Percentiles rank a stretch among this genome's conserved stretches.
Evolutionary conservation across 805 yeast genomes (phyloP).

Genomic region (Yarrowia sp.): DNA sequence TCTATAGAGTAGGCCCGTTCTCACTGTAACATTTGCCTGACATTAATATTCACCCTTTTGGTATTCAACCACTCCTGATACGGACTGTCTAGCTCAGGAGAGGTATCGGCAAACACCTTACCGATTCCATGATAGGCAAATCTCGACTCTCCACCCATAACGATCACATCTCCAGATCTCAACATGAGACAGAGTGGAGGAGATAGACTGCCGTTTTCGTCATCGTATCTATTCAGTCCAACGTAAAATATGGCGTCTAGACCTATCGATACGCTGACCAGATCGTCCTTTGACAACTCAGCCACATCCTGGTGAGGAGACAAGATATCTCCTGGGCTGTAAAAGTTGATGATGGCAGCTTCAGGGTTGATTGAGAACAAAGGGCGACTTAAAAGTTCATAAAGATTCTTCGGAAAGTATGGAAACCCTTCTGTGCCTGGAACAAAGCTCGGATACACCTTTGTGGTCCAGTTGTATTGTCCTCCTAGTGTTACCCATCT

Average conservation of each 20-base stretch:
- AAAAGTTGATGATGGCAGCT: constrained; percentile 55
- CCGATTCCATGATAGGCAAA: constrained; percentile 55
- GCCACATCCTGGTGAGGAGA: constrained; percentile 57
- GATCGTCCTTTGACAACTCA: constrained; percentile 50
- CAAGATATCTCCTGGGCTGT: constrained; percentile 54
- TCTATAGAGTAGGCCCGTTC: background rate
- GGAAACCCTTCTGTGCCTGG: constrained; percentile 49
- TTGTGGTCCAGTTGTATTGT: constrained; percentile 56
- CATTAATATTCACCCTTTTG: constrained; percentile 53
- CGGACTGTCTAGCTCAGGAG: constrained; percentile 46
- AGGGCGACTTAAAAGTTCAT: constrained; percentile 42
- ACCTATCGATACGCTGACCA: constrained; percentile 53
- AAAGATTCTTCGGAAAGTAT: constrained; percentile 47
- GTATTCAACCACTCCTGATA: constrained; percentile 49
- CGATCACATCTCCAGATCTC: constrained; percentile 52
- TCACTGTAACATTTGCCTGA: constrained; percentile 51
- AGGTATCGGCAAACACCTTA: constrained; percentile 49
- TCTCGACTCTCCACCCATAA: constrained; percentile 54
- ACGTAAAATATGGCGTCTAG: constrained; percentile 53
- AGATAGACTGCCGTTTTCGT: constrained; percentile 3
- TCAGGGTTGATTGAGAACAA: constrained; percentile 49
- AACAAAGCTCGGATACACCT: constrained; percentile 52
- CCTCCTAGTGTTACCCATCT: constrained; percentile 59
- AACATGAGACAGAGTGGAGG: constrained; percentile 51
- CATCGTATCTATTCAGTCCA: constrained; percentile 44